Conservation (phyloP, 805 yeast genomes). For the Saitoella complicata region DNA sequence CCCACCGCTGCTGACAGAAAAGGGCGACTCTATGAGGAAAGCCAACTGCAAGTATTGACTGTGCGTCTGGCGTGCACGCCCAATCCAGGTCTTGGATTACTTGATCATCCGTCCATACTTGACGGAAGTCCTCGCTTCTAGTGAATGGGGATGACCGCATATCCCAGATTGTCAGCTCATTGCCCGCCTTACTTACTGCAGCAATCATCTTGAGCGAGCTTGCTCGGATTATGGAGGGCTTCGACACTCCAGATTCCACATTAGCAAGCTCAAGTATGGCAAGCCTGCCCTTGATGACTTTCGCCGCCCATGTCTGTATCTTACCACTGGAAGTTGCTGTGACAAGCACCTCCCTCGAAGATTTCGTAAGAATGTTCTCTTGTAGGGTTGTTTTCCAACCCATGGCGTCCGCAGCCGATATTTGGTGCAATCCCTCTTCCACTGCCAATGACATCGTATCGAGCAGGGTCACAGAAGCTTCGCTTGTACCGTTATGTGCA, state of each 20-base stretch:
- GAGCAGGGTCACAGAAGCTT: background rate
- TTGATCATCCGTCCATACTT: slow-evolving; percentile 21
- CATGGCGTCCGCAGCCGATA: slow-evolving; percentile 50
- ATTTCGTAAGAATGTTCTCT: slow-evolving; percentile 19
- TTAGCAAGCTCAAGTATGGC: slow-evolving; percentile 27
- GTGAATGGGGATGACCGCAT: slow-evolving; percentile 41
- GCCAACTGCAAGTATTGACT: slow-evolving; percentile 68
- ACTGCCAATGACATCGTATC: background rate
- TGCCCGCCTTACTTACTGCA: slow-evolving; percentile 40
- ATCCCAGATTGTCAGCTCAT: slow-evolving; percentile 64
- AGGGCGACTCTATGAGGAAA: slow-evolving; percentile 45
- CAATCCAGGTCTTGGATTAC: slow-evolving; percentile 64
- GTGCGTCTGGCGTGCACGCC: slow-evolving; percentile 53
- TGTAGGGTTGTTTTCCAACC: slow-evolving; percentile 30
- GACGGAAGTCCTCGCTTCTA: slow-evolving; percentile 33
- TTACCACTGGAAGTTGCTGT: slow-evolving; percentile 38
- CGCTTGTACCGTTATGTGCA: background rate
- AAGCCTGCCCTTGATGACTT: slow-evolving; percentile 12
- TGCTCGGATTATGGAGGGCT: slow-evolving; percentile 45
- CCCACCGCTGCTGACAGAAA: slow-evolving; percentile 72
- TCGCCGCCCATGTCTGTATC: slow-evolving; percentile 33
- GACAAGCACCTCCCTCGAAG: slow-evolving; percentile 36
- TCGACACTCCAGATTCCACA: slow-evolving; percentile 39
- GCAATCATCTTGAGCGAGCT: slow-evolving; percentile 67
- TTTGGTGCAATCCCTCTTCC: slow-evolving; percentile 6